phyloP scores from a whole-genome alignment of 2,329 filamentous ascomycete genomes.

The Trichoderma citrinoviride region DNA sequence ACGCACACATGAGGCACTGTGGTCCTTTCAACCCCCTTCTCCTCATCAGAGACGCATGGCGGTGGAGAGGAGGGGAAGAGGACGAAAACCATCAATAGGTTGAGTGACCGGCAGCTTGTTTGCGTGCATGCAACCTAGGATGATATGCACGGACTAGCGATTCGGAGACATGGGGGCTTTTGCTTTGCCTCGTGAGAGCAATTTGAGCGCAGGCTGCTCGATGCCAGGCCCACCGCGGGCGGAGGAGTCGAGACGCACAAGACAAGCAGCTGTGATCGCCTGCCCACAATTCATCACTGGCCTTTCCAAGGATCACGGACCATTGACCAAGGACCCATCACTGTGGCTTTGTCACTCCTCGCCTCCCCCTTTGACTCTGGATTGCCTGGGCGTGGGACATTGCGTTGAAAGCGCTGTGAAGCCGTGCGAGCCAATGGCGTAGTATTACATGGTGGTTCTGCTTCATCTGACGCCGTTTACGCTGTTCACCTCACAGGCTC shows the following conservation, averaged over 20 bases:
- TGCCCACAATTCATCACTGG: constrained; percentile 2
- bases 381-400: not conserved
- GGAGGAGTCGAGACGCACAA: not conserved
- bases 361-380: not conserved
- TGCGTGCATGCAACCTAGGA: constrained; percentile 16
- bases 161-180: constrained; percentile 3
- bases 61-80: constrained; percentile 9
- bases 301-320: not conserved
- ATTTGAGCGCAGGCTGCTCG: constrained; percentile 11
- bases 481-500: not conserved
- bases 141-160: constrained; percentile 20
- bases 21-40: not conserved
- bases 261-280: constrained; percentile 2
- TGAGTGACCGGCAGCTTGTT: constrained; percentile 17
- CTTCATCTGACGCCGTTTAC: not conserved
- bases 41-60: constrained; percentile 10
- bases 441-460: not conserved
- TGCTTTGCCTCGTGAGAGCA: constrained; percentile 6
- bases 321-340: not conserved
- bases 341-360: not conserved
- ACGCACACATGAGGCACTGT: not conserved
- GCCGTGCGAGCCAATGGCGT: constrained; percentile 9
- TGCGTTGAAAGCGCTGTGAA: not conserved
- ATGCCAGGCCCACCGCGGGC: not conserved
- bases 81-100: constrained; percentile 5